Evolutionary conservation across 2,329 filamentous ascomycete genomes (phyloP).

Genomic region (Pseudomassariella vexata): DNA sequence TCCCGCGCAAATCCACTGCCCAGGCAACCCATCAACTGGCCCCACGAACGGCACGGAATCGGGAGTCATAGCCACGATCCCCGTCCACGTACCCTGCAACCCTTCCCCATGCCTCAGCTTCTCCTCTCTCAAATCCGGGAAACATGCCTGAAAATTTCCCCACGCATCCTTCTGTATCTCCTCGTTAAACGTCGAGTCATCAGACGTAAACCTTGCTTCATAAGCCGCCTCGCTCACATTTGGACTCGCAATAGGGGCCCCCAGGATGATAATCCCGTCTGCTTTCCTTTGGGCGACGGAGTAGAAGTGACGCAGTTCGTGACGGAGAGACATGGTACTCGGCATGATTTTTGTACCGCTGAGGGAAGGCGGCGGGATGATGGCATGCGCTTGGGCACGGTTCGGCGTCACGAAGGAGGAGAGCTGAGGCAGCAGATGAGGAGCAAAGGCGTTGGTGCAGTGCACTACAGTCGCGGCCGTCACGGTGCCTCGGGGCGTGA

Average conservation of each 20-base stretch:
- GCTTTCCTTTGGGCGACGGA: slow-evolving; percentile 38
- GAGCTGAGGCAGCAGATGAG: slow-evolving; percentile 29
- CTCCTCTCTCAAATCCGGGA: slow-evolving; percentile 20
- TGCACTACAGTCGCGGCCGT: slow-evolving; percentile 25
- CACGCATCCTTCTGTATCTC: slow-evolving; percentile 33
- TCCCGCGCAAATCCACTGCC: slow-evolving; percentile 43
- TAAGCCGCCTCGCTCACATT: slow-evolving; percentile 24
- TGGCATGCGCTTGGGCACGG: slow-evolving; percentile 36
- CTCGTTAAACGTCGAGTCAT: slow-evolving; percentile 32
- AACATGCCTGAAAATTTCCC: slow-evolving; percentile 26
- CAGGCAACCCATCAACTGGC: slow-evolving; percentile 28
- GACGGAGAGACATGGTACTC: slow-evolving; percentile 38
- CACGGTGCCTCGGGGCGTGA: slow-evolving; percentile 26
- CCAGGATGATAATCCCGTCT: slow-evolving; percentile 37
- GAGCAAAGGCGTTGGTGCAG: slow-evolving; percentile 33
- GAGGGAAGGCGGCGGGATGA: slow-evolving; percentile 32
- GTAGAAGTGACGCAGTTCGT: slow-evolving; percentile 41
- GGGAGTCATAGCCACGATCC: slow-evolving; percentile 39
- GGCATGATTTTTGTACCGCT: slow-evolving; percentile 24
- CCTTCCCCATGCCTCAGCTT: slow-evolving; percentile 32
- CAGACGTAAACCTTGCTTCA: slow-evolving; percentile 24
- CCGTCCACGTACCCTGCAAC: slow-evolving; percentile 38
- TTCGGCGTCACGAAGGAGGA: slow-evolving; percentile 31
- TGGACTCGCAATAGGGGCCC: slow-evolving; percentile 35
- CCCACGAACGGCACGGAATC: slow-evolving; percentile 43